A percentile compares a stretch with the other conserved stretches of the same genome.
phyloP scores from a whole-genome alignment of 2,329 filamentous ascomycete species.

The Sodiomyces alkalinus region DNA sequence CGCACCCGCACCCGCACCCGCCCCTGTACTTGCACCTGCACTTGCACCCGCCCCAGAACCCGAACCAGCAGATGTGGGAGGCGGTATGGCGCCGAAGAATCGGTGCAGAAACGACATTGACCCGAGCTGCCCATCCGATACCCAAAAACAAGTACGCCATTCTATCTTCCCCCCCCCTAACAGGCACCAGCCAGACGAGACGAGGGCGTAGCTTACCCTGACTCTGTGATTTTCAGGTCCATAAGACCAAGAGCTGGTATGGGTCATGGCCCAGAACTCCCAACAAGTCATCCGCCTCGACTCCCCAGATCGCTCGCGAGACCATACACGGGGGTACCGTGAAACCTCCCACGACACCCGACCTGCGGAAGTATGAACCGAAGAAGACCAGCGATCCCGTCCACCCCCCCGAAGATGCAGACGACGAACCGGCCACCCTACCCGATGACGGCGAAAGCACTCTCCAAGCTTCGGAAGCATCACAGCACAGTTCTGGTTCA shows the following conservation, averaged over 20 bases:
- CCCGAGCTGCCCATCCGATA: background rate
- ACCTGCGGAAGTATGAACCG: conserved; percentile 35
- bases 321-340: conserved; percentile 43
- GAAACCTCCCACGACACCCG: conserved; percentile 26
- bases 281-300: conserved; percentile 44
- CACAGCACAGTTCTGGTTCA: too few relatives aligned
- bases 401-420: conserved; percentile 15
- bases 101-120: background rate
- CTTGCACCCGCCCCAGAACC: too few relatives aligned
- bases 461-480: too few relatives aligned
- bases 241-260: conserved; percentile 45
- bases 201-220: too few relatives aligned
- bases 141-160: conserved; percentile 8
- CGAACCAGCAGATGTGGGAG: background rate
- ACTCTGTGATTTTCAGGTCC: too few relatives aligned
- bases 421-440: too few relatives aligned
- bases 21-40: too few relatives aligned
- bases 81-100: background rate
- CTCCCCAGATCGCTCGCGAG: conserved; percentile 40
- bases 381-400: conserved; percentile 20
- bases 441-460: too few relatives aligned
- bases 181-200: too few relatives aligned
- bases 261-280: conserved; percentile 41
- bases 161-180: too few relatives aligned
- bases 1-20: too few relatives aligned